Conservation (phyloP, 202 grass and related monocot species). For the Saccharum hybrid region DNA sequence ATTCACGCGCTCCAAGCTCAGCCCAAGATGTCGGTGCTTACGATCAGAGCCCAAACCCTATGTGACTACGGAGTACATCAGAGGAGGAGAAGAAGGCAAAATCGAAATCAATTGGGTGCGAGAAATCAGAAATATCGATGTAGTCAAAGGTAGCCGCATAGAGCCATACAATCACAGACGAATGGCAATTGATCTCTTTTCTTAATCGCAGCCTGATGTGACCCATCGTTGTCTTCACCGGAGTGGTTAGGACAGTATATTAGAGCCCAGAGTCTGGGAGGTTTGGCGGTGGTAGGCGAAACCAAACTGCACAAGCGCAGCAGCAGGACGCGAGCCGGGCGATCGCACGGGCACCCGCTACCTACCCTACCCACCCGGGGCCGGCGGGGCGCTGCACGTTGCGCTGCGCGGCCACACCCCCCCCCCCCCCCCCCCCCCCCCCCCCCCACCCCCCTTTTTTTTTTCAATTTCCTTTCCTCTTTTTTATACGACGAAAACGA, state of each 20-base stretch:
- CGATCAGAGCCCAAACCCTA: neutral
- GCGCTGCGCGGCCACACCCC: conserved; percentile 16
- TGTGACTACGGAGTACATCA: neutral
- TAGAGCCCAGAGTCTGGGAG: neutral
- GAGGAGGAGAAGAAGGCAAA: neutral
- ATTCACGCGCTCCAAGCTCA: neutral
- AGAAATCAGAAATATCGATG: neutral
- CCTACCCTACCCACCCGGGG: conserved; percentile 24
- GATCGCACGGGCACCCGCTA: neutral
- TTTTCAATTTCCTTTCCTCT: no score
- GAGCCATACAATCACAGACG: conserved; percentile 11
- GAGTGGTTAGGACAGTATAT: neutral
- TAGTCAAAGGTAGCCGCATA: neutral
- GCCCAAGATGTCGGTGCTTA: neutral
- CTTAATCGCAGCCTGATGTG: neutral
- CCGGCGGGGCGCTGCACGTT: neutral
- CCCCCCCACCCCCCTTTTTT: no score
- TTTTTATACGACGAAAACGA: no score
- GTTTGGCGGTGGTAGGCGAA: conserved; percentile 9
- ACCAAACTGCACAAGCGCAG: neutral
- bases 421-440: no score
- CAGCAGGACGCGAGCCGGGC: neutral
- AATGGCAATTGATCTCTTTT: conserved; percentile 1
- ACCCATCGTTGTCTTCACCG: neutral
- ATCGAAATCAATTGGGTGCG: neutral